Percentiles rank a stretch among this genome's conserved stretches.
Evolutionary conservation across 768 basidiomycete genomes (phyloP).

Genomic region (Russula abietina): DNA sequence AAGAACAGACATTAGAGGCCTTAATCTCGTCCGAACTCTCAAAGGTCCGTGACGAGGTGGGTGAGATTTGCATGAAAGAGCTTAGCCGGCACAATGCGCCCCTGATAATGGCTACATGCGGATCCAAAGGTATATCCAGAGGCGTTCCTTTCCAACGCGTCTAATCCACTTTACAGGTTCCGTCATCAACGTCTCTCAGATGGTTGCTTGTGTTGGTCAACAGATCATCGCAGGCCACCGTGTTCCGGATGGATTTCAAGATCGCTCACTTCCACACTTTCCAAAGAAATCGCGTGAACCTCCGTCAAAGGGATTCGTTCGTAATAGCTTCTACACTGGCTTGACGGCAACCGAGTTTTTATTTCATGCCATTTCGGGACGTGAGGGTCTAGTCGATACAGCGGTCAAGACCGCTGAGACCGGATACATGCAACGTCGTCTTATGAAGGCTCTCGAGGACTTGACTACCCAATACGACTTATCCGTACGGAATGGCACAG

Average conservation of each 20-base stretch:
- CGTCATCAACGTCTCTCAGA: constrained; percentile 98
- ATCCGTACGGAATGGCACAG: constrained; percentile 89
- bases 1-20: constrained; percentile 96
- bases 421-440: constrained; percentile 96
- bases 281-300: constrained; percentile 95
- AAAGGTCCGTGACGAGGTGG: constrained; percentile 92
- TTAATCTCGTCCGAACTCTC: constrained; percentile 90
- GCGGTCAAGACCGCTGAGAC: constrained; percentile 99
- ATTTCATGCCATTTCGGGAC: constrained; percentile 98
- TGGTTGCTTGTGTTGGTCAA: constrained; percentile 99
- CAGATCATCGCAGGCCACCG: constrained; percentile 98
- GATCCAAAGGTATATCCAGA: constrained; percentile 75
- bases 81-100: constrained; percentile 97
- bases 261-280: constrained; percentile 98
- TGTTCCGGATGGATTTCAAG: constrained; percentile 98
- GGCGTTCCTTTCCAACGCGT: not conserved
- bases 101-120: constrained; percentile 97
- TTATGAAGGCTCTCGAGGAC: constrained; percentile 99
- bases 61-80: constrained; percentile 97
- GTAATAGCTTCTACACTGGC: constrained; percentile 94
- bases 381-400: constrained; percentile 98
- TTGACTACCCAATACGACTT: constrained; percentile 93
- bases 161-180: constrained; percentile 58
- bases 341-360: constrained; percentile 91
- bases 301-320: constrained; percentile 95